These are phyloP conservation scores for Penicillium antarcticum DNA, from an alignment of 495 filamentous ascomycete species.

Conservation along the genomic window DNA sequence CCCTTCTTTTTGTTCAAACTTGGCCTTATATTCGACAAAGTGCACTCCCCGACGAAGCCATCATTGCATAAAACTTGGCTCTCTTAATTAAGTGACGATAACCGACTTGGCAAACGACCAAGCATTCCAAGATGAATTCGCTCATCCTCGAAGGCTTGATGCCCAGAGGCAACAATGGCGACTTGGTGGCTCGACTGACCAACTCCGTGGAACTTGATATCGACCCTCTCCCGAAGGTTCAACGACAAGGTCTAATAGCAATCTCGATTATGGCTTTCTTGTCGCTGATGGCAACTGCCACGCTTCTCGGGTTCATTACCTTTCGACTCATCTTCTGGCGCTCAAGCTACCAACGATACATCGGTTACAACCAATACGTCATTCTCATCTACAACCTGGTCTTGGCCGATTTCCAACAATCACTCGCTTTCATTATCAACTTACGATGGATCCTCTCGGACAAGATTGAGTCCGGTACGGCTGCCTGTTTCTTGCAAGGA, in stretches of 20 bases:
- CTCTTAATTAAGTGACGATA: not conserved
- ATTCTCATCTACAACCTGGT: constrained; percentile 72
- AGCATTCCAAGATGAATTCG: constrained; percentile 21
- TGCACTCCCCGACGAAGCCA: too few species aligned
- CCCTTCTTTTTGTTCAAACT: not conserved
- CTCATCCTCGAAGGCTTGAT: constrained; percentile 20
- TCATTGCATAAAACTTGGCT: not conserved
- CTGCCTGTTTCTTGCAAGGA: constrained; percentile 66
- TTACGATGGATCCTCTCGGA: constrained; percentile 55
- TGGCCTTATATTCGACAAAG: not conserved
- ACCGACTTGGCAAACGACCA: not conserved
- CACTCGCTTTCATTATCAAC: constrained; percentile 64
- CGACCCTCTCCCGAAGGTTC: constrained; percentile 46
- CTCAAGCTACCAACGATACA: constrained; percentile 40
- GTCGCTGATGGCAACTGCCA: constrained; percentile 53
- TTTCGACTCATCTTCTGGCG: constrained; percentile 58
- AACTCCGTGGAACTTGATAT: constrained; percentile 20
- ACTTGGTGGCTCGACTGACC: constrained; percentile 23
- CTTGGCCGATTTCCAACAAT: constrained; percentile 70
- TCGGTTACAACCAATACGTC: constrained; percentile 68
- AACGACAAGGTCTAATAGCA: constrained; percentile 51
- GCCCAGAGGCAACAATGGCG: constrained; percentile 5
- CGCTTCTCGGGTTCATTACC: constrained; percentile 53
- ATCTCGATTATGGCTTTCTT: constrained; percentile 56
- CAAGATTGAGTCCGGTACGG: constrained; percentile 52